Conservation (phyloP, 2,329 filamentous ascomycete species). For the Penicillium griseofulvum region DNA sequence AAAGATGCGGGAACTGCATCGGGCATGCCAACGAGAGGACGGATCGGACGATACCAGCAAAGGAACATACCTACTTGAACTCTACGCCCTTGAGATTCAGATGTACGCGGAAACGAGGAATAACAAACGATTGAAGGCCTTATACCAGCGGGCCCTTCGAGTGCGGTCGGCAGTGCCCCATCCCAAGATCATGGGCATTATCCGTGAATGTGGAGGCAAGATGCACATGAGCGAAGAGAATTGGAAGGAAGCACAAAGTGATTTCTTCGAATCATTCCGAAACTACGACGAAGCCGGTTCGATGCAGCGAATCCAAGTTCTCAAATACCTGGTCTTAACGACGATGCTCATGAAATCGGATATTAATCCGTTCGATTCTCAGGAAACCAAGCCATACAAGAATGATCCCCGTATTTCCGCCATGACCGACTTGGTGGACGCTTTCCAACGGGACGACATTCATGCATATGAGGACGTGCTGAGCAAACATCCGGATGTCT, state of each 20-base stretch:
- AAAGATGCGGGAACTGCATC: constrained; percentile 85
- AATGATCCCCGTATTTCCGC: constrained; percentile 91
- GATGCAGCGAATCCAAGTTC: constrained; percentile 90
- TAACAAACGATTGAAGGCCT: constrained; percentile 90
- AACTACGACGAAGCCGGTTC: constrained; percentile 99
- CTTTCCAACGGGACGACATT: constrained; percentile 94
- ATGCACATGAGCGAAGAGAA: constrained; percentile 99
- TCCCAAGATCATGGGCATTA: constrained; percentile 98
- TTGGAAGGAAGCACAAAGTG: constrained; percentile 94
- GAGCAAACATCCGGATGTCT: constrained; percentile 80
- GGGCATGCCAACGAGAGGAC: constrained; percentile 81
- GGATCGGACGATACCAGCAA: constrained; percentile 83
- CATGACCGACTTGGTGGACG: constrained; percentile 96
- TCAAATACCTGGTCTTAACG: constrained; percentile 93
- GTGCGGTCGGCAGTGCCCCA: constrained; percentile 97
- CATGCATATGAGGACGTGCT: constrained; percentile 86
- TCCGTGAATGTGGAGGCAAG: constrained; percentile 96
- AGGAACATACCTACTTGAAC: constrained; percentile 91
- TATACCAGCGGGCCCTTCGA: constrained; percentile 87
- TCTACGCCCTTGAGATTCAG: constrained; percentile 96
- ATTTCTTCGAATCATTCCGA: constrained; percentile 98
- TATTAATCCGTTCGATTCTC: constrained; percentile 98
- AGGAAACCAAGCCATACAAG: constrained; percentile 98
- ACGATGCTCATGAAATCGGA: constrained; percentile 98
- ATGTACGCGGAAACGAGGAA: constrained; percentile 97